Percentiles rank a stretch among this genome's conserved stretches.
phyloP scores from a whole-genome alignment of 2,329 filamentous ascomycete genomes.

The Pseudopithomyces maydicus region DNA sequence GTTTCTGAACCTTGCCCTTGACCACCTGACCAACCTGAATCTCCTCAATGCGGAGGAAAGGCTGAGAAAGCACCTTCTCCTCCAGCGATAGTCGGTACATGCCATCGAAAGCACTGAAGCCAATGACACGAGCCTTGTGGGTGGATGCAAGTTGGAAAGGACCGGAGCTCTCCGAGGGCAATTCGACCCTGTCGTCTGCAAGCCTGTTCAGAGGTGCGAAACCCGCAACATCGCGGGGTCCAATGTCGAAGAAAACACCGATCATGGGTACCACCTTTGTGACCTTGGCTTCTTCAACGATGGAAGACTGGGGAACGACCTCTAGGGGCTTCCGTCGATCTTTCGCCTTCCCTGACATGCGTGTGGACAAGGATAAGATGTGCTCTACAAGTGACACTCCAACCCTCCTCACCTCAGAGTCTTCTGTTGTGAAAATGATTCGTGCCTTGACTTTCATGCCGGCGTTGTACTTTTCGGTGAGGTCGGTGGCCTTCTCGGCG shows the following conservation, averaged over 20 bases:
- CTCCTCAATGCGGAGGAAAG: slow-evolving; percentile 91
- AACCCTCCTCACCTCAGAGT: slow-evolving; percentile 78
- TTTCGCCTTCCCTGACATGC: slow-evolving; percentile 41
- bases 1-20: slow-evolving; percentile 81
- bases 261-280: slow-evolving; percentile 78
- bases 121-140: slow-evolving; percentile 81
- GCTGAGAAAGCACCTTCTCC: slow-evolving; percentile 79
- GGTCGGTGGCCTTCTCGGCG: slow-evolving; percentile 69
- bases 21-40: slow-evolving; percentile 80
- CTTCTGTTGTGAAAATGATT: slow-evolving; percentile 85
- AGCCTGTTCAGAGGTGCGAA: slow-evolving; percentile 96
- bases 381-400: slow-evolving; percentile 90
- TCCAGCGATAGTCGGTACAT: slow-evolving; percentile 86
- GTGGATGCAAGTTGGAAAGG: slow-evolving; percentile 77
- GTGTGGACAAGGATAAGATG: slow-evolving; percentile 66
- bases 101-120: slow-evolving; percentile 86
- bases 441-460: slow-evolving; percentile 85
- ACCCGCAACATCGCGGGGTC: slow-evolving; percentile 70
- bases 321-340: slow-evolving; percentile 62
- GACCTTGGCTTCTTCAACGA: slow-evolving; percentile 78
- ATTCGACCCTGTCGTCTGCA: slow-evolving; percentile 87
- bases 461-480: slow-evolving; percentile 79
- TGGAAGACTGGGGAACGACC: slow-evolving; percentile 71
- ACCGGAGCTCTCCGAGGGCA: slow-evolving; percentile 75
- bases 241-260: slow-evolving; percentile 80